These are phyloP conservation scores for Dioscorea cayenensis DNA, from an alignment of 116 monocot species.

Conservation along the genomic window DNA sequence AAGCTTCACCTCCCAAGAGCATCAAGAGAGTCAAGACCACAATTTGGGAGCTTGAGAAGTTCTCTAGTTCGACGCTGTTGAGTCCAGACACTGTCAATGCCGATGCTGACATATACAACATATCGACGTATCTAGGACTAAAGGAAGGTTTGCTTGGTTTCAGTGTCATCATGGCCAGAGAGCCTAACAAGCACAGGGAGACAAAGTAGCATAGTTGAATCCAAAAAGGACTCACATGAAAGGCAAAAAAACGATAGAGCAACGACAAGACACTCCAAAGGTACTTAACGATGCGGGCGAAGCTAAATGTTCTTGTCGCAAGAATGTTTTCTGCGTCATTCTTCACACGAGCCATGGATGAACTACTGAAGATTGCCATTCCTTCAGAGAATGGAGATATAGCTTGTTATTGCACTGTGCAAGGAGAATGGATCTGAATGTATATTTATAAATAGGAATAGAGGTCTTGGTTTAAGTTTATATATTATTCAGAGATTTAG, in stretches of 20 bases:
- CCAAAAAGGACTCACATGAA: not conserved
- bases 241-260: not conserved
- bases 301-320: not conserved
- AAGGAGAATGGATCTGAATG: not conserved
- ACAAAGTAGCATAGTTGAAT: slow-evolving; percentile 1
- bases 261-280: not conserved
- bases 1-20: slow-evolving; percentile 58
- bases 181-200: not conserved
- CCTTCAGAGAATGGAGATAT: not conserved
- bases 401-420: not conserved
- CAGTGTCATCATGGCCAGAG: not conserved
- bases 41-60: slow-evolving; percentile 49
- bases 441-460: not conserved
- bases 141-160: not conserved
- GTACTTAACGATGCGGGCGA: not conserved
- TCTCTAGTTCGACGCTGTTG: slow-evolving; percentile 38
- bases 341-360: not conserved
- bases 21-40: slow-evolving; percentile 43
- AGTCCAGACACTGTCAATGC: slow-evolving; percentile 18
- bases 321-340: not conserved
- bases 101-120: slow-evolving; percentile 16
- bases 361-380: not conserved
- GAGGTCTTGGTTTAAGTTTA: too few relatives aligned
- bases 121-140: slow-evolving; percentile 6
- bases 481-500: too few relatives aligned